phyloP scores from a whole-genome alignment of 768 basidiomycete species.

The Leccinum rimulosum region DNA sequence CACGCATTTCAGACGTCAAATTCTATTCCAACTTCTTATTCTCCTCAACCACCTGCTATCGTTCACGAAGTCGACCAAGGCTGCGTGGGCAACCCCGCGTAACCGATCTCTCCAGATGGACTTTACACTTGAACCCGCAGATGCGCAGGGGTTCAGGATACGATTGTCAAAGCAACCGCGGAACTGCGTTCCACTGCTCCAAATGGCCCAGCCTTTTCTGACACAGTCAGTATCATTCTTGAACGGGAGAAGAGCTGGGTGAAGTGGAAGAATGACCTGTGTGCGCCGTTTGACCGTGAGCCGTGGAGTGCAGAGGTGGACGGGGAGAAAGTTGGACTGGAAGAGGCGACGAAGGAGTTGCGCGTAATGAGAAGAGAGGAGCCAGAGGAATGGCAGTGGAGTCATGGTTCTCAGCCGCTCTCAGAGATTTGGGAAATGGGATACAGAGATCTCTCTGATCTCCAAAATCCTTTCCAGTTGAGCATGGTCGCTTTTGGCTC shows the following conservation, averaged over 20 bases:
- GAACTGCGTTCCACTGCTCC: slow-evolving; percentile 74
- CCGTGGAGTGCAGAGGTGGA: slow-evolving; percentile 53
- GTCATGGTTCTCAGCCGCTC: slow-evolving; percentile 63
- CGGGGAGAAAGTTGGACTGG: slow-evolving; percentile 51
- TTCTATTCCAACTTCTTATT: slow-evolving; percentile 83
- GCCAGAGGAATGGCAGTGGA: slow-evolving; percentile 61
- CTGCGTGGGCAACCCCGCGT: slow-evolving; percentile 54
- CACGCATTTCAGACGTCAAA: slow-evolving; percentile 89
- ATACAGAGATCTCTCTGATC: slow-evolving; percentile 58
- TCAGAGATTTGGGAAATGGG: slow-evolving; percentile 87
- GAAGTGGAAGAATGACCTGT: slow-evolving; percentile 83
- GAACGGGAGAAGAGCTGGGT: slow-evolving; percentile 90
- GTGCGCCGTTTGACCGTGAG: slow-evolving; percentile 75
- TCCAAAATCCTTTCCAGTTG: slow-evolving; percentile 68
- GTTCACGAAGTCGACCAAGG: slow-evolving; percentile 69
- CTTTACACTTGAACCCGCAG: slow-evolving; percentile 65
- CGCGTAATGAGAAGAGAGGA: slow-evolving; percentile 56
- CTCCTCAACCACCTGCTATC: slow-evolving; percentile 72
- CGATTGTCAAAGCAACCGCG: slow-evolving; percentile 49
- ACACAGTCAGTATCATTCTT: slow-evolving; percentile 67
- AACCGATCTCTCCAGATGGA: slow-evolving; percentile 85
- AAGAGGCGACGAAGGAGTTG: slow-evolving; percentile 55
- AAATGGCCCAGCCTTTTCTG: slow-evolving; percentile 72
- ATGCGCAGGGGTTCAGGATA: slow-evolving; percentile 75
- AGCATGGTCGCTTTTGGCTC: slow-evolving; percentile 23